phyloP scores from a whole-genome alignment of 345 rosid species.

The Populus tremula region DNA sequence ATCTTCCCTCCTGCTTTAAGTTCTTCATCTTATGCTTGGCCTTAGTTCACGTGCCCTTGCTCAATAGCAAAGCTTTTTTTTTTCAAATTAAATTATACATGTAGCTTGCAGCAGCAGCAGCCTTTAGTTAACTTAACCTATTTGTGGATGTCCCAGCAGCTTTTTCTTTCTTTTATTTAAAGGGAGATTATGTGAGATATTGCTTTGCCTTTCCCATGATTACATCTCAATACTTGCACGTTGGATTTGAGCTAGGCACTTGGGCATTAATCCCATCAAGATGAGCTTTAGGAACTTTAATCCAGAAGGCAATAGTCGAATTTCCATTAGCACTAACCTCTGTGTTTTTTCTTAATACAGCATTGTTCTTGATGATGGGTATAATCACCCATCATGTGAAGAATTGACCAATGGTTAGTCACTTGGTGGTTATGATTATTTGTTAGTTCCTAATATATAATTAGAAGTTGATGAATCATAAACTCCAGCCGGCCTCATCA shows the following conservation, averaged over 20 bases:
- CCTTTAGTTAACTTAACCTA: slow-evolving; percentile 22
- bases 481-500: background rate
- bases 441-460: slow-evolving; percentile 13
- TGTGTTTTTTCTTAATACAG: slow-evolving; percentile 13
- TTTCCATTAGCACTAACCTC: slow-evolving; percentile 4
- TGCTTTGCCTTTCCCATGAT: slow-evolving; percentile 36
- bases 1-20: background rate
- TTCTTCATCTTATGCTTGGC: slow-evolving; percentile 4
- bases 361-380: slow-evolving; percentile 21
- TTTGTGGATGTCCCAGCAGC: background rate
- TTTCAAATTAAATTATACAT: background rate
- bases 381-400: slow-evolving; percentile 39
- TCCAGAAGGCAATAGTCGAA: slow-evolving; percentile 12
- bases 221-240: slow-evolving; percentile 32
- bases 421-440: slow-evolving; percentile 23
- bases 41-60: slow-evolving; percentile 38
- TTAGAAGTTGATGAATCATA: slow-evolving; percentile 16
- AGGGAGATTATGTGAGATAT: slow-evolving; percentile 41
- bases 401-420: slow-evolving; percentile 13
- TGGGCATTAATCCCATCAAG: slow-evolving; percentile 29
- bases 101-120: slow-evolving; percentile 22
- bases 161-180: slow-evolving; percentile 12
- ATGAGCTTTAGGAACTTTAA: slow-evolving; percentile 8
- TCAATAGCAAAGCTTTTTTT: background rate
- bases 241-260: slow-evolving; percentile 25